phyloP scores from a whole-genome alignment of 139 green algal genomes.

The Tetradesmus lagerheimii region DNA sequence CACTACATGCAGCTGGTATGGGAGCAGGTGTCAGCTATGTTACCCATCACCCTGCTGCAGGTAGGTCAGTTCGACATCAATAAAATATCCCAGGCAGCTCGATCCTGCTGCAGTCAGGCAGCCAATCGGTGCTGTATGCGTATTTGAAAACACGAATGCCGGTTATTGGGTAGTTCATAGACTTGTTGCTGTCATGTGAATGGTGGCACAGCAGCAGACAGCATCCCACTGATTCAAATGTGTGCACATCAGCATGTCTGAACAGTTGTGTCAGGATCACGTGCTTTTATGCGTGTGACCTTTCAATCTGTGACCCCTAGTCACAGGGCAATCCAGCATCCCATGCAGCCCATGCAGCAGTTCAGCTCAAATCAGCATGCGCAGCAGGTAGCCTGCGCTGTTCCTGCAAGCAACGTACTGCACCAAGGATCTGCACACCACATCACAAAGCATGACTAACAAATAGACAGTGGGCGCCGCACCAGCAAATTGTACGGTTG shows the following conservation, averaged over 20 bases:
- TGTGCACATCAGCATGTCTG: neutral
- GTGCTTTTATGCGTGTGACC: no score
- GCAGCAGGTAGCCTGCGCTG: no score
- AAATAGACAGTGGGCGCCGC: no score
- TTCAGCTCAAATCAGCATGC: no score
- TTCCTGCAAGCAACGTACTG: no score
- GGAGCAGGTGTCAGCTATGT: conserved; percentile 53
- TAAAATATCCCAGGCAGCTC: neutral
- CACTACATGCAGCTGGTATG: conserved; percentile 18
- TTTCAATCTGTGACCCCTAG: no score
- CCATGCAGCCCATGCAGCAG: no score
- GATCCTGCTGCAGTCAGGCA: neutral
- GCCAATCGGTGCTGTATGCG: neutral
- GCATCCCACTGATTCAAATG: neutral
- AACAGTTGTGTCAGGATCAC: neutral
- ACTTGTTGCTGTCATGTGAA: neutral
- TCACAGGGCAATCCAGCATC: no score
- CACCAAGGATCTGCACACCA: no score
- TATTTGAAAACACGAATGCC: neutral
- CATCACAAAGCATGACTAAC: no score
- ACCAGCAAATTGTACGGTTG: neutral
- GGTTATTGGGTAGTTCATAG: no score
- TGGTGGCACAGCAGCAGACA: neutral
- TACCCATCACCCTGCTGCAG: conserved; percentile 61
- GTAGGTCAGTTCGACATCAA: neutral